Base-by-base conservation (phyloP, 1,284 basidiomycete genomes). In the Chalciporus sp. region DNA sequence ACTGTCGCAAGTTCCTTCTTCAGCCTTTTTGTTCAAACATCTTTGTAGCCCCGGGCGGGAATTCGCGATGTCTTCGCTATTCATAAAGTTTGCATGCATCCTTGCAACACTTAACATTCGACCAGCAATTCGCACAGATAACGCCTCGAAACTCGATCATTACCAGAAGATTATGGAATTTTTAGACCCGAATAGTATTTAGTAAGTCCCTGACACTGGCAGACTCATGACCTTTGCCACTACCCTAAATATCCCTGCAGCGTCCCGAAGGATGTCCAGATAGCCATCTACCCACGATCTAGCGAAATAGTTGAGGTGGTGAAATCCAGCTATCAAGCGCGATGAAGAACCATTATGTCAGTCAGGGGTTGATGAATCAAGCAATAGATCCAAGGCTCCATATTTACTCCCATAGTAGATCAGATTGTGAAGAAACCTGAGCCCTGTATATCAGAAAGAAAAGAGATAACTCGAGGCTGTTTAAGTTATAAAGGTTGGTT, bases 181-280 rank as follows among this genome's bases (percentile, higher is more conserved):
- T 41, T 52, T 52, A 40, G 50, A 52, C 47, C 50, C 50, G n/a
- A 52, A 52, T 35, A 52, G 50, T 6, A 52, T 52, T 20, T 52
- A 52, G 50, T 51, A 26, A 51, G 50, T 39, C 20, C 9, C 20
- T 5, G 17, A 17, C 23, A 23, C 23, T n/a, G n/a, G n/a, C 23
- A 23, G 23, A 23, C 23, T 23, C 23, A 6, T 23, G 23, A 2
- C 31, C 10, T 14, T 7, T 27, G 17, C 6, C 2, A 7, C 14
- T 27, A 20, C 11, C 17, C 31, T 33, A 16, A 49, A 17, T 7
- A n/a, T 17, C 17, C 11, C 28, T 42, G 23, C 28, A 53, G 49
- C 14, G 35, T 53, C 17, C 52, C 49, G 27, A 44, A 52, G 31
- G 52, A 53, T 16, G 28, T 53, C 11, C 52, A 23, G 11, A 44